Evolutionary conservation across 768 basidiomycete species (phyloP).

Genomic region (Amanita brunnescens): DNA sequence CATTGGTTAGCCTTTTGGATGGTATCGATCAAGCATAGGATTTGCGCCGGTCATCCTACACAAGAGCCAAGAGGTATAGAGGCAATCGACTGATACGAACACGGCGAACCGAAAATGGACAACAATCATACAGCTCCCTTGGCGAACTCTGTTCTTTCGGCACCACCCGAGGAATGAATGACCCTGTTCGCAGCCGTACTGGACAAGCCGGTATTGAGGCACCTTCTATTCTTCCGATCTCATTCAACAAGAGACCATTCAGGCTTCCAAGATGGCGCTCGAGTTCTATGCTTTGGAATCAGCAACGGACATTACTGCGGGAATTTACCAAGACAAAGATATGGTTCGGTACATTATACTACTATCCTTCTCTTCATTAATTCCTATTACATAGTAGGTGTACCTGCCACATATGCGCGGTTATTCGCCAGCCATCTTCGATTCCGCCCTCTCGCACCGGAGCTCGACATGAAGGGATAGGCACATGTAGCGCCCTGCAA

Average conservation of each 20-base stretch:
- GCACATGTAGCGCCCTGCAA: not conserved
- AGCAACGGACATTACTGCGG: conserved; percentile 4
- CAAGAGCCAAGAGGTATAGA: not conserved
- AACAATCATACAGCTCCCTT: not conserved
- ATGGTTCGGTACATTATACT: not conserved
- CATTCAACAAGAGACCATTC: not conserved
- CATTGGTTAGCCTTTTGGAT: not conserved
- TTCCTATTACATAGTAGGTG: not conserved
- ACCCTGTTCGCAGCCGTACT: not conserved
- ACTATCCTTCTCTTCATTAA: not conserved
- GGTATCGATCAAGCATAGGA: not conserved
- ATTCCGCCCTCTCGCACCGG: not conserved
- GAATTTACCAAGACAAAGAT: not conserved
- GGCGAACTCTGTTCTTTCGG: not conserved
- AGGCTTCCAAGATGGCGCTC: not conserved
- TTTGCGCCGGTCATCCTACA: not conserved
- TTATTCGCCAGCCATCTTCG: no score
- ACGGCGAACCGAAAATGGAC: not conserved
- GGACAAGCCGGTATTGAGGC: no score
- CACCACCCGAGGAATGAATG: no score
- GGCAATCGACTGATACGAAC: not conserved
- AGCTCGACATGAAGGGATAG: not conserved
- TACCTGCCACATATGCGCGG: not conserved
- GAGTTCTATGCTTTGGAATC: not conserved
- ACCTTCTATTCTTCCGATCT: not conserved